These are phyloP conservation scores for Xylariaceae sp. DNA, from an alignment of 2,329 filamentous ascomycete genomes.

Conservation along the genomic window DNA sequence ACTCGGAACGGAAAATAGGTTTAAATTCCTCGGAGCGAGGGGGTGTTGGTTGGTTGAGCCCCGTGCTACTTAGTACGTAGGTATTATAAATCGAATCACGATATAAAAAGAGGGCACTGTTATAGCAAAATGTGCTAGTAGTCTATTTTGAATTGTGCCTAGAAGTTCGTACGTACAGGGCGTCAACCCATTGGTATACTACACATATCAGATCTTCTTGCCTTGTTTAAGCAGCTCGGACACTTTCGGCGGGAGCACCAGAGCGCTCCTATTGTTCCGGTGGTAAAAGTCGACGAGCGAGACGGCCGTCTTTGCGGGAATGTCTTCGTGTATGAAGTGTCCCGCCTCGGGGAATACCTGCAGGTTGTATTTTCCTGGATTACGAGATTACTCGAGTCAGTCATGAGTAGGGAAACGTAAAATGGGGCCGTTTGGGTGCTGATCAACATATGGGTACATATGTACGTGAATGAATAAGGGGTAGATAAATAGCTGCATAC, in stretches of 20 bases:
- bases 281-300: conserved; percentile 86
- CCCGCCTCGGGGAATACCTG: conserved; percentile 93
- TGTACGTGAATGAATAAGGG: neutral
- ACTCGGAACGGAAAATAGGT: too few species aligned
- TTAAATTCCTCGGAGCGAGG: too few species aligned
- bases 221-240: conserved; percentile 64
- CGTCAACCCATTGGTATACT: too few species aligned
- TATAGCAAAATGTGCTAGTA: too few species aligned
- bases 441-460: conserved; percentile 6
- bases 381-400: neutral
- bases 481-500: conserved; percentile 13
- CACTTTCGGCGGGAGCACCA: conserved; percentile 91
- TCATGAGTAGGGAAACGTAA: neutral
- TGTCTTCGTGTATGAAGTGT: conserved; percentile 94
- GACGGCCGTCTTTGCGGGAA: conserved; percentile 82
- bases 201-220: conserved; percentile 45
- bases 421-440: neutral
- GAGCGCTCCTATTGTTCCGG: conserved; percentile 77
- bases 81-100: too few species aligned
- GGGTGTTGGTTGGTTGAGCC: too few species aligned
- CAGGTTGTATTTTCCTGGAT: conserved; percentile 80
- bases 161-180: too few species aligned
- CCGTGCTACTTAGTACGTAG: too few species aligned
- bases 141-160: too few species aligned
- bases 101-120: too few species aligned